phyloP scores from a whole-genome alignment of 176 grass and related monocot species.

The Carex myosuroides region DNA sequence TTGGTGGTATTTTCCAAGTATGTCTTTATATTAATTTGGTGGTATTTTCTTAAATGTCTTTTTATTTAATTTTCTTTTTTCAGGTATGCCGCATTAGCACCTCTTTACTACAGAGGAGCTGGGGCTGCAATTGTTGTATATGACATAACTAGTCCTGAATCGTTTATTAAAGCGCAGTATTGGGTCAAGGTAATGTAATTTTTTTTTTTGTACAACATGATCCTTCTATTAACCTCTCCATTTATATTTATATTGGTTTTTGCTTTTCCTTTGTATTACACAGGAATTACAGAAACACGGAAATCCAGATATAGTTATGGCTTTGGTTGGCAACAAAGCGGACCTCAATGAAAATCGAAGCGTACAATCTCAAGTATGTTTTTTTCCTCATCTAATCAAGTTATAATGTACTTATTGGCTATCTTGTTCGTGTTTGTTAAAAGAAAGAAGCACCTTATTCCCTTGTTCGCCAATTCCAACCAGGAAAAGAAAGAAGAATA shows the following conservation, averaged over 20 bases:
- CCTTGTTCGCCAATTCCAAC: not conserved
- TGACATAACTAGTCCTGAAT: conserved; percentile 91
- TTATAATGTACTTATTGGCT: not conserved
- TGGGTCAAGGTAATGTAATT: conserved; percentile 75
- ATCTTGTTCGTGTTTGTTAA: conserved; percentile 3
- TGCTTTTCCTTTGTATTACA: not conserved
- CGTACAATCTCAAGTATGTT: conserved; percentile 51
- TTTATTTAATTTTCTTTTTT: conserved; percentile 15
- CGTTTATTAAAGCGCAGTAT: conserved; percentile 94
- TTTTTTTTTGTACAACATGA: not conserved
- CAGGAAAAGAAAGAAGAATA: not conserved
- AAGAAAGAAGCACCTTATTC: not conserved
- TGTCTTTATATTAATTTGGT: not conserved
- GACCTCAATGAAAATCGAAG: conserved; percentile 73
- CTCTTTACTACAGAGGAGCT: conserved; percentile 95
- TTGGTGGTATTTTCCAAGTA: not conserved
- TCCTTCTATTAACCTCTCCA: not conserved
- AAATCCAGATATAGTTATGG: conserved; percentile 85
- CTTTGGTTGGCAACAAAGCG: conserved; percentile 94
- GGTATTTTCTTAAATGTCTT: not conserved
- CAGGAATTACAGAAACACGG: conserved; percentile 99
- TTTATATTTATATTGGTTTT: not conserved
- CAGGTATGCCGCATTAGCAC: conserved; percentile 94
- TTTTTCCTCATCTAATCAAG: conserved; percentile 9
- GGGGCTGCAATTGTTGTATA: conserved; percentile 86